Evolutionary conservation across 2,329 filamentous ascomycete genomes (phyloP).

Genomic region (Aureobasidium pullulans): DNA sequence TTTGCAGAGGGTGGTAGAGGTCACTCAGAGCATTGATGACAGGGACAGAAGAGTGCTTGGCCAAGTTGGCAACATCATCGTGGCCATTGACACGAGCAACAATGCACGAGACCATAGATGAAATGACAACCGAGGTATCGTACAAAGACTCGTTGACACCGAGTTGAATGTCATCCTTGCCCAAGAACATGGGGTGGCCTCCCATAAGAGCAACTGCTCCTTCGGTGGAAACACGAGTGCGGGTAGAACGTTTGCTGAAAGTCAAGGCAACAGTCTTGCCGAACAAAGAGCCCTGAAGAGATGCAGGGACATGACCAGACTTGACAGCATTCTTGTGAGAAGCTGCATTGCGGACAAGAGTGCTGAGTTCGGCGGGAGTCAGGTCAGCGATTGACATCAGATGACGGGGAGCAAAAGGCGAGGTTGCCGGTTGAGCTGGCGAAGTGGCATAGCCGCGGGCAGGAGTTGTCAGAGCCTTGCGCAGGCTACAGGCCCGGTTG

Average conservation of each 20-base stretch:
- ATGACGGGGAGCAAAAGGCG: conserved; percentile 66
- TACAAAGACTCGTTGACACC: conserved; percentile 94
- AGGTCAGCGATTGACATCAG: conserved; percentile 88
- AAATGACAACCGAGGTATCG: conserved; percentile 86
- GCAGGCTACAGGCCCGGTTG: not conserved
- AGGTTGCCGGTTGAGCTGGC: conserved; percentile 34
- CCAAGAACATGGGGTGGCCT: conserved; percentile 92
- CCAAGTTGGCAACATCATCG: conserved; percentile 41
- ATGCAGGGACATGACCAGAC: conserved; percentile 49
- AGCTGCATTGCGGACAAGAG: conserved; percentile 74
- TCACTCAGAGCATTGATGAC: conserved; percentile 63
- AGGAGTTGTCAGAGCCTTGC: not conserved
- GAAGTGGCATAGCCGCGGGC: conserved; percentile 18
- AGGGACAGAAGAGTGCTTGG: conserved; percentile 41
- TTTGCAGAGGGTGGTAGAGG: conserved; percentile 89
- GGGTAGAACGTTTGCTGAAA: conserved; percentile 92
- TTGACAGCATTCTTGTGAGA: conserved; percentile 72
- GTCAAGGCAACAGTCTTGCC: conserved; percentile 87
- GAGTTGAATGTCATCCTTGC: conserved; percentile 91
- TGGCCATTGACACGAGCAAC: conserved; percentile 48
- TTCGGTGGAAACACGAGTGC: conserved; percentile 90
- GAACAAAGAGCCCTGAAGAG: conserved; percentile 55
- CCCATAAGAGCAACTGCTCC: conserved; percentile 81
- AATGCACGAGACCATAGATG: conserved; percentile 53
- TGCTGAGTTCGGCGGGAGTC: conserved; percentile 67